These are phyloP conservation scores for Globisporangium nagaii DNA, from an alignment of 352 stramenopile genomes.

Conservation along the genomic window DNA sequence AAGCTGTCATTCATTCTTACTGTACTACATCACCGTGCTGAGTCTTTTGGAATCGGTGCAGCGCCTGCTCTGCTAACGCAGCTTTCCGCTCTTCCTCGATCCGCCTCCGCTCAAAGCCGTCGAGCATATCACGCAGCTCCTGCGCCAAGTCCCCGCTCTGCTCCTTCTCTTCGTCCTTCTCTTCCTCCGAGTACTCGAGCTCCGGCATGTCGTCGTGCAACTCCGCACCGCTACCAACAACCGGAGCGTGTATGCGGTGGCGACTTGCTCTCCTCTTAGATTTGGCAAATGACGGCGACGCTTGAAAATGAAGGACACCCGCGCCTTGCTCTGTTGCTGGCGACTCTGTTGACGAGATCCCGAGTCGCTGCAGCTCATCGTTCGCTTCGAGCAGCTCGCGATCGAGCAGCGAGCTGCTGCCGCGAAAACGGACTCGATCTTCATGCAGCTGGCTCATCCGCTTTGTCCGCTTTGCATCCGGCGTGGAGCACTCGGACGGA, in stretches of 20 bases:
- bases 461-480: conserved; percentile 17
- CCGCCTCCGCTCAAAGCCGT: conserved; percentile 43
- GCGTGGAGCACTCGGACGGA: conserved; percentile 27
- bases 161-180: conserved; percentile 31
- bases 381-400: not conserved
- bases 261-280: not conserved
- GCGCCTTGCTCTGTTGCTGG: not conserved
- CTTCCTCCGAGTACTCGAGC: conserved; percentile 9
- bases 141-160: conserved; percentile 32
- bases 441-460: conserved; percentile 7
- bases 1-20: too few relatives aligned
- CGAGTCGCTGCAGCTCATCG: not conserved
- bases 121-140: conserved; percentile 62
- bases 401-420: not conserved
- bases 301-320: too few relatives aligned
- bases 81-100: conserved; percentile 67
- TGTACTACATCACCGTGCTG: conserved; percentile 16
- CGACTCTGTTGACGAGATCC: not conserved
- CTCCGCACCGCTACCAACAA: not conserved
- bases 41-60: conserved; percentile 48
- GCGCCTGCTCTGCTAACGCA: conserved; percentile 31
- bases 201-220: conserved; percentile 2
- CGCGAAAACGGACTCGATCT: not conserved
- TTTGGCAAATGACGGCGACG: not conserved
- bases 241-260: not conserved